Evolutionary conservation across 352 stramenopile genomes (phyloP).

Genomic region (Globisporangium alternatum): DNA sequence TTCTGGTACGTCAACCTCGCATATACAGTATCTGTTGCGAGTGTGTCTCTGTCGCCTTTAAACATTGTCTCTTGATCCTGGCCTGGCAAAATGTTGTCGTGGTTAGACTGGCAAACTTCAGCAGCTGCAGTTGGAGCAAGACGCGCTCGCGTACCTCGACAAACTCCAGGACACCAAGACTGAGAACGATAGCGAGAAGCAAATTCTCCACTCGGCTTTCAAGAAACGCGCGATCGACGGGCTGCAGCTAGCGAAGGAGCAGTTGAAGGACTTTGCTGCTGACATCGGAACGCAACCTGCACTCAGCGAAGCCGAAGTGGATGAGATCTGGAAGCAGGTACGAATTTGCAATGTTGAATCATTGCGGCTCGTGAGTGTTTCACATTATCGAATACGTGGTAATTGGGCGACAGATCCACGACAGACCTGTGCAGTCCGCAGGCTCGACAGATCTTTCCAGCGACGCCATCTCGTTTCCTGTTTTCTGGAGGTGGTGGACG

Average conservation of each 20-base stretch:
- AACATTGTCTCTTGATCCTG: background rate
- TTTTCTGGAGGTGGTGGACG: conserved; percentile 61
- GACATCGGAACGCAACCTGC: conserved; percentile 28
- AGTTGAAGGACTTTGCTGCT: conserved; percentile 32
- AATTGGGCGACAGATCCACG: conserved; percentile 7
- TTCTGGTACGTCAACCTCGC: conserved; percentile 24
- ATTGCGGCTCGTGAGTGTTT: background rate
- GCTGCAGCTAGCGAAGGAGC: conserved; percentile 22
- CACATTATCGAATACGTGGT: background rate
- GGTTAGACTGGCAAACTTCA: conserved; percentile 38
- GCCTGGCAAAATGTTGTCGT: background rate
- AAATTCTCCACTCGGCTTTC: conserved; percentile 40
- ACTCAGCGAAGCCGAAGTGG: conserved; percentile 37
- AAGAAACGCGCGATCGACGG: conserved; percentile 18
- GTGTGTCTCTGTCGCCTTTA: background rate
- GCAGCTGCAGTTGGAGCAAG: conserved; percentile 33
- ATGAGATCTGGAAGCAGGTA: conserved; percentile 52
- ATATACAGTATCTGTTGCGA: background rate
- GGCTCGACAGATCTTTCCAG: background rate
- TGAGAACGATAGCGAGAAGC: conserved; percentile 25
- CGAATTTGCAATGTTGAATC: too few relatives aligned
- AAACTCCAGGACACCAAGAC: conserved; percentile 15
- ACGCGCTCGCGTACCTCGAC: conserved; percentile 26
- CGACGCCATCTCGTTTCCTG: conserved; percentile 28
- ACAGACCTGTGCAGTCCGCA: background rate